Conservation (phyloP, 179 eudicot genomes). For the Gypsophila paniculata region DNA sequence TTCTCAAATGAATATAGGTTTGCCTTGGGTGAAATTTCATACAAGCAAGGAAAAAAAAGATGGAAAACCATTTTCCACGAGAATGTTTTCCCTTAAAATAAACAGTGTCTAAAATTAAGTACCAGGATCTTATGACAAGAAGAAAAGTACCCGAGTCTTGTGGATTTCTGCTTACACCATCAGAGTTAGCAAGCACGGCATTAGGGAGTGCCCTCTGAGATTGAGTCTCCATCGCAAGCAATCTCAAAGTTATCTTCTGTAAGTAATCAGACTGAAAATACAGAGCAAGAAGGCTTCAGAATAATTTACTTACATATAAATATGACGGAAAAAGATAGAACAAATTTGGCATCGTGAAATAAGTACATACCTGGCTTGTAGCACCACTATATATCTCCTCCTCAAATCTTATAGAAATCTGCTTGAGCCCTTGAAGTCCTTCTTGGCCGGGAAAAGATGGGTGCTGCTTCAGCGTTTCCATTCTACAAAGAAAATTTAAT, state of each 20-base stretch:
- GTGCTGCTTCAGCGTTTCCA: slow-evolving; percentile 83
- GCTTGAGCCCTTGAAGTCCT: slow-evolving; percentile 71
- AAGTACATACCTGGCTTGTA: slow-evolving; percentile 62
- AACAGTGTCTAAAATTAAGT: neutral
- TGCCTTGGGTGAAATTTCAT: neutral
- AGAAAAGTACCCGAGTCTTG: slow-evolving; percentile 64
- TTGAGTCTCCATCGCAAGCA: slow-evolving; percentile 87
- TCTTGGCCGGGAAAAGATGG: slow-evolving; percentile 77
- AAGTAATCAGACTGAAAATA: slow-evolving; percentile 74
- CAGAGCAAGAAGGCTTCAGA: neutral
- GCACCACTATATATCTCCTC: slow-evolving; percentile 82
- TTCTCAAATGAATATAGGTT: neutral
- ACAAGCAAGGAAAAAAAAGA: neutral
- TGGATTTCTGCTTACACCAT: slow-evolving; percentile 42
- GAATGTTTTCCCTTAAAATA: neutral
- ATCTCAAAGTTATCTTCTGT: slow-evolving; percentile 82
- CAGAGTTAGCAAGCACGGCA: slow-evolving; percentile 53
- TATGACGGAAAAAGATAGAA: neutral
- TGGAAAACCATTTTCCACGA: neutral
- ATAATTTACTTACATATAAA: neutral
- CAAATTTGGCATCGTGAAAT: neutral
- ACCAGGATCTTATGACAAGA: neutral
- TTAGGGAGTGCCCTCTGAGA: slow-evolving; percentile 58
- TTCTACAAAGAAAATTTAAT: slow-evolving; percentile 34
- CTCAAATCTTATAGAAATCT: slow-evolving; percentile 85